Percentiles rank a stretch among this genome's conserved stretches.
Conservation (phyloP, 106 monocot species). For the Platanthera guangdongensis region DNA sequence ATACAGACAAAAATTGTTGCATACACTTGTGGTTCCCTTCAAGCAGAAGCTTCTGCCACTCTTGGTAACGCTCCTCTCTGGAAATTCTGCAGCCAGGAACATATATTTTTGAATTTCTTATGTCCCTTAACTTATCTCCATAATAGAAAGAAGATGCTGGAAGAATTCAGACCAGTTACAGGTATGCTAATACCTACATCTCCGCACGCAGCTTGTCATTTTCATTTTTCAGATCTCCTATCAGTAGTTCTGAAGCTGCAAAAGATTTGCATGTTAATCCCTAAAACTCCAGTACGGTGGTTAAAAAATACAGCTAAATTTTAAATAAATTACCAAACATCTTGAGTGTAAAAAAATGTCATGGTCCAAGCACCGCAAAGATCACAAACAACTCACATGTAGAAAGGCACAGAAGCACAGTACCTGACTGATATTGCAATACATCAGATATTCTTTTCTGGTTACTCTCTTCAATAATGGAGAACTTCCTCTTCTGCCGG, state of each 20-base stretch:
- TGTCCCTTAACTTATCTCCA: not conserved
- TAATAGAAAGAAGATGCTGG: not conserved
- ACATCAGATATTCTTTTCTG: constrained; percentile 12
- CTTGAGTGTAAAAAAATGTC: not conserved
- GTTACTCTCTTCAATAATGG: constrained; percentile 16
- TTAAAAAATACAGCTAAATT: not conserved
- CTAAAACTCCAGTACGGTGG: not conserved
- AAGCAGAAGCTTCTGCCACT: constrained; percentile 24
- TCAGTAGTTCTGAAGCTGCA: constrained; percentile 27
- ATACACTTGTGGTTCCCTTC: constrained; percentile 34
- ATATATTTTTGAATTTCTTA: not conserved
- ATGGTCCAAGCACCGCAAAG: not conserved
- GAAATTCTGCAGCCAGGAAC: constrained; percentile 22
- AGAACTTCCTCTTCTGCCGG: constrained; percentile 27
- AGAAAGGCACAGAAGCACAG: not conserved
- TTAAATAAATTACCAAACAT: not conserved
- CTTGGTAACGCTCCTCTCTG: constrained; percentile 18
- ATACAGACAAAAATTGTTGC: not conserved
- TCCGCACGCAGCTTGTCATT: constrained; percentile 20
- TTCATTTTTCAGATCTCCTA: constrained; percentile 27
- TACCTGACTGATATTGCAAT: constrained; percentile 20
- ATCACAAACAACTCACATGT: not conserved
- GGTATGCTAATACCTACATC: constrained; percentile 16
- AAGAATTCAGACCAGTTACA: no score
- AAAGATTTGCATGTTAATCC: not conserved